phyloP scores from a whole-genome alignment of 257 asterid species.

The Striga asiatica region DNA sequence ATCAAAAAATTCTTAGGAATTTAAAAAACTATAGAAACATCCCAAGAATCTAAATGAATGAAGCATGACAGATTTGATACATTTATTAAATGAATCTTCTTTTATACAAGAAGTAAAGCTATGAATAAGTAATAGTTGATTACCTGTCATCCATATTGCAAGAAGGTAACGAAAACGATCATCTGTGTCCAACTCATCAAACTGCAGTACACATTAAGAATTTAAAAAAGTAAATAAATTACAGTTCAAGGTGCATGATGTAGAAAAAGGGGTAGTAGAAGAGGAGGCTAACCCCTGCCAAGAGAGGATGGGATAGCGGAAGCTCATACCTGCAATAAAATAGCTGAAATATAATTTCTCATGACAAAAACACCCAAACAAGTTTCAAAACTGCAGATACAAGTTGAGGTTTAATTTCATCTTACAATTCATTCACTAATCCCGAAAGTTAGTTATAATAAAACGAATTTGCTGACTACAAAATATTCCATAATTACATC shows the following conservation, averaged over 20 bases:
- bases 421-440: too few species aligned
- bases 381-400: too few species aligned
- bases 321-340: conserved; percentile 42
- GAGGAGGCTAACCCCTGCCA: conserved; percentile 32
- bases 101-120: not conserved
- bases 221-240: not conserved
- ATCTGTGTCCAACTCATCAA: conserved; percentile 26
- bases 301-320: conserved; percentile 48
- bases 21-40: too few species aligned
- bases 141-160: conserved; percentile 38
- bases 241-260: too few species aligned
- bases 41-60: too few species aligned
- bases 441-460: too few species aligned
- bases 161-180: conserved; percentile 53
- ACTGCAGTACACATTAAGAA: conserved; percentile 26
- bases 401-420: too few species aligned
- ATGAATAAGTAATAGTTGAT: not conserved
- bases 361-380: too few species aligned
- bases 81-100: not conserved
- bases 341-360: not conserved
- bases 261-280: not conserved
- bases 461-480: too few species aligned
- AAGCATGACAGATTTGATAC: too few species aligned
- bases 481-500: too few species aligned
- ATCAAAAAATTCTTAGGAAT: too few species aligned